Evolutionary conservation across 257 asterid genomes (phyloP), one percentile per base, ranked within the genome.

Genomic region (Verbena officinalis): DNA sequence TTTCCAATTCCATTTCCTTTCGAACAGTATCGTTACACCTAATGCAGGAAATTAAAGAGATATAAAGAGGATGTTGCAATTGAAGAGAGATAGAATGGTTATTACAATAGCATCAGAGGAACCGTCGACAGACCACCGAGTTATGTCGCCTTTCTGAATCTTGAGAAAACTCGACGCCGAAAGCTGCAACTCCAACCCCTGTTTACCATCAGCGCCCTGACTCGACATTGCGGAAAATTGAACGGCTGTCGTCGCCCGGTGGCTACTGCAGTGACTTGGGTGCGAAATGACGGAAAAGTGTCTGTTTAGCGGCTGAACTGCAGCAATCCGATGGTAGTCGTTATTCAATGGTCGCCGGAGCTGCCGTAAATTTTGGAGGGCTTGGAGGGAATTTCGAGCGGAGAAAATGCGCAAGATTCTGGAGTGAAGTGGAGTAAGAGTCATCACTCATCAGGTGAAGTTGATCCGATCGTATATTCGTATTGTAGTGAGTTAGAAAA

Each of bases 71-170:
- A 45, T 27, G 2, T 27, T 5, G 33, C 33, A 5, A 27, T 27
- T 27, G 5, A 14, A 40, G 40, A 43, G 38, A 60, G 48, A 50
- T 60, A 62, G 53, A 48, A 51, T 39, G 73, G 63, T 43, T 17
- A 52, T 80, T 86, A 90, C 97, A 61, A 94, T 88, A 60, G 97
- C 96, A 49, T 94, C 97, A 63, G 99, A 83, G 58, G 95, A 84
- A 69, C 96, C 91, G 48, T 94, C 93, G 51, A 88, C 74, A 15
- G 87, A 80, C 99, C 98, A 94, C 40, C 44, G 76, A 36, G 99
- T 90, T 71, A 94, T 88, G 75, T 90, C 99, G 2, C 96, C 97
- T 64, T 75, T 84, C 72, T 72, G 91, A 71, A 94, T 88, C 78
- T 80, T 83, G 42, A 94, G 74, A 62, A 71, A 55, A 59, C 78